Percentiles rank a stretch among this genome's conserved stretches.
Evolutionary conservation across 345 rosid species (phyloP).

Genomic region (Turritis glabra): DNA sequence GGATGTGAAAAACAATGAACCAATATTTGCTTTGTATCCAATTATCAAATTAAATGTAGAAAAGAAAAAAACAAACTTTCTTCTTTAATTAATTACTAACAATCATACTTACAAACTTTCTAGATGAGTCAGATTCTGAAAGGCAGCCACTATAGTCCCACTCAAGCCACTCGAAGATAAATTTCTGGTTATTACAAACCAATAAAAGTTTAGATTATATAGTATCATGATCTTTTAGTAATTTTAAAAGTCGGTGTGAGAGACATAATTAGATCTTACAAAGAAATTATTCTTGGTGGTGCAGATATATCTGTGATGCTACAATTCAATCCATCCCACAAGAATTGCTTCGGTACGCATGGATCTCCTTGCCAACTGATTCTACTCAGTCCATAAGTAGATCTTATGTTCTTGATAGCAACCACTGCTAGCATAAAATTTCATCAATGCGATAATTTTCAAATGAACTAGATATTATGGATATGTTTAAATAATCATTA

Average conservation of each 20-base stretch:
- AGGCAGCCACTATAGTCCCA: slow-evolving; percentile 26
- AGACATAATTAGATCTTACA: neutral
- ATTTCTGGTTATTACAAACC: slow-evolving; percentile 28
- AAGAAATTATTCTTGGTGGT: slow-evolving; percentile 23
- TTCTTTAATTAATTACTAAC: neutral
- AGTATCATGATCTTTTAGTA: neutral
- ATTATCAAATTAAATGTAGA: too few species aligned
- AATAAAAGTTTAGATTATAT: neutral
- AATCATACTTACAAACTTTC: slow-evolving; percentile 43
- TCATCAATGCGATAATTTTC: neutral
- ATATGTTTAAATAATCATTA: neutral
- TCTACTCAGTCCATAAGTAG: slow-evolving; percentile 34
- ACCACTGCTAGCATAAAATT: slow-evolving; percentile 36
- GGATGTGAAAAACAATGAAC: neutral
- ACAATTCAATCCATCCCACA: slow-evolving; percentile 54
- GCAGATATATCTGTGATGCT: slow-evolving; percentile 19
- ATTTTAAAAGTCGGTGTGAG: neutral
- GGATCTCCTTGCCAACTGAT: slow-evolving; percentile 70
- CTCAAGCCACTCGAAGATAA: slow-evolving; percentile 45
- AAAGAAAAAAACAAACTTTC: neutral
- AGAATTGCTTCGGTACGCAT: slow-evolving; percentile 43
- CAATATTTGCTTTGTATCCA: neutral
- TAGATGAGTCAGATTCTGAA: slow-evolving; percentile 37
- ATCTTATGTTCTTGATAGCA: slow-evolving; percentile 43
- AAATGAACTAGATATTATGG: neutral